Percentiles rank a stretch among this genome's conserved stretches.
Conservation (phyloP, 306 rosid genomes). For the Trichosanthes truncata region DNA sequence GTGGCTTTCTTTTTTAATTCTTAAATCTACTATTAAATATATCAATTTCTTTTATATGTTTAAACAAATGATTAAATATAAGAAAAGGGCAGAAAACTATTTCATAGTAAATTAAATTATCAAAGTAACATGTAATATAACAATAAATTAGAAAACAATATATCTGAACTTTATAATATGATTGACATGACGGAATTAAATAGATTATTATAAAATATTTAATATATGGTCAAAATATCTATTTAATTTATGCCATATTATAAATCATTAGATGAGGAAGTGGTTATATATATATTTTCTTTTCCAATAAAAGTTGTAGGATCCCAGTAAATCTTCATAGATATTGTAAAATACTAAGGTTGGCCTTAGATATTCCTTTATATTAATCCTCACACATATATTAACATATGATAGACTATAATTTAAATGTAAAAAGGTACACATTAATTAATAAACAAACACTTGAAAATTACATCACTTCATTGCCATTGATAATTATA, state of each 20-base stretch:
- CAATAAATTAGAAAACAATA: too few relatives aligned
- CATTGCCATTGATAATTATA: neutral
- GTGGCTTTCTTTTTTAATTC: neutral
- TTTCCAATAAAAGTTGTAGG: constrained; percentile 7
- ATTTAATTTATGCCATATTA: neutral
- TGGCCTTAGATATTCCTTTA: neutral
- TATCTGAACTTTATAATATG: neutral
- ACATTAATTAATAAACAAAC: neutral
- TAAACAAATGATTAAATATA: neutral
- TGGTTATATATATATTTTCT: neutral
- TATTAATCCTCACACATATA: neutral
- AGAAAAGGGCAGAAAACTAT: neutral
- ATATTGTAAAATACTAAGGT: constrained; percentile 4
- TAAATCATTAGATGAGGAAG: neutral
- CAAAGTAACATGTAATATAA: neutral
- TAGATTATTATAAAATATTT: neutral
- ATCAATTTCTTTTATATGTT: neutral
- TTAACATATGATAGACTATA: constrained; percentile 2
- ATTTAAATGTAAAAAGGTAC: constrained; percentile 1
- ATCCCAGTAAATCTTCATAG: constrained; percentile 8
- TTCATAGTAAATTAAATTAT: neutral
- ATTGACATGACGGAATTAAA: neutral
- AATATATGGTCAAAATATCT: neutral
- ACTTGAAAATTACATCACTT: neutral
- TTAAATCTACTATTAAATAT: neutral